Evolutionary conservation across 2,329 filamentous ascomycete species (phyloP).

Genomic region (Penicillium italicum): DNA sequence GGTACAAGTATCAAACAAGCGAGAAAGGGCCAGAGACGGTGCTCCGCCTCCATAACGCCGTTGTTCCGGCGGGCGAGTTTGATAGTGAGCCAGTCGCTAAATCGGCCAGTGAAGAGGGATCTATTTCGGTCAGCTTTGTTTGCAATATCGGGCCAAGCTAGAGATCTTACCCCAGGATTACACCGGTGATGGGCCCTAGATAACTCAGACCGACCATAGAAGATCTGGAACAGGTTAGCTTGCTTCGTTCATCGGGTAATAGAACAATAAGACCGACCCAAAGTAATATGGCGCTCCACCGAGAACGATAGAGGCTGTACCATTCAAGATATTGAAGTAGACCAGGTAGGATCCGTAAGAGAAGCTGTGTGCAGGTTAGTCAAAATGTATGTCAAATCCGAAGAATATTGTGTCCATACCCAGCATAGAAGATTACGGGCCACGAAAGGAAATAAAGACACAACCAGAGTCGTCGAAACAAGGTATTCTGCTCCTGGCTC

Average conservation of each 20-base stretch:
- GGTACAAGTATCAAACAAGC: slow-evolving; percentile 37
- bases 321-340: slow-evolving; percentile 42
- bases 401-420: slow-evolving; percentile 17
- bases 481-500: slow-evolving; percentile 30
- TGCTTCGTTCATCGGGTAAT: no score
- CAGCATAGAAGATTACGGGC: slow-evolving; percentile 42
- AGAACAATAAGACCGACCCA: slow-evolving; percentile 17
- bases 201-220: slow-evolving; percentile 42
- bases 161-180: slow-evolving; percentile 27
- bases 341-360: slow-evolving; percentile 41
- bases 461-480: slow-evolving; percentile 33
- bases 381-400: neutral
- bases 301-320: slow-evolving; percentile 38
- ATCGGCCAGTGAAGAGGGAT: slow-evolving; percentile 38
- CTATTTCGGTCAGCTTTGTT: slow-evolving; percentile 15
- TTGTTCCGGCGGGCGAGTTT: slow-evolving; percentile 40
- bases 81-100: slow-evolving; percentile 41
- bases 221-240: slow-evolving; percentile 26
- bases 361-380: slow-evolving; percentile 25
- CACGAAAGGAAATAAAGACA: slow-evolving; percentile 36
- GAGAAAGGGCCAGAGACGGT: slow-evolving; percentile 41
- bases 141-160: neutral
- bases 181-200: slow-evolving; percentile 36
- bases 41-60: slow-evolving; percentile 43
- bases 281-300: slow-evolving; percentile 38